Evolutionary conservation across 257 asterid genomes (phyloP).

Genomic region (Forsythia viridissima): DNA sequence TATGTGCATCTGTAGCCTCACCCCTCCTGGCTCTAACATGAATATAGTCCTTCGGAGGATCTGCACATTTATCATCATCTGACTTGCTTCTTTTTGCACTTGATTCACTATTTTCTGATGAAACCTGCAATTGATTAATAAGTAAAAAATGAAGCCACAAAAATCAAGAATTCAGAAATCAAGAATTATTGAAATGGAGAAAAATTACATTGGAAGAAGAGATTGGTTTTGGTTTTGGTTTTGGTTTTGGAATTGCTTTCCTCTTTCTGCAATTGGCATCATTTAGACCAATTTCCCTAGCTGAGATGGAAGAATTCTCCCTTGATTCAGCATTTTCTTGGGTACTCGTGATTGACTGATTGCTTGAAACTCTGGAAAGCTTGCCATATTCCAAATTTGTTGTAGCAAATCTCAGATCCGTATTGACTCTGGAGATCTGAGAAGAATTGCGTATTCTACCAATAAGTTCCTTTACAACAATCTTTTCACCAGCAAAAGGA

Average conservation of each 20-base stretch:
- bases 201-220: constrained; percentile 46
- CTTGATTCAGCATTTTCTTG: constrained; percentile 56
- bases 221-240: constrained; percentile 53
- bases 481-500: constrained; percentile 53
- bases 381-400: constrained; percentile 44
- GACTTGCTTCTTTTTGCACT: constrained; percentile 62
- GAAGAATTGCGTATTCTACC: constrained; percentile 72
- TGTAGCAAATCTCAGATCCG: constrained; percentile 62
- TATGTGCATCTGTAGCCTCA: constrained; percentile 93
- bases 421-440: constrained; percentile 38
- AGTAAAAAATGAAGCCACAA: neutral
- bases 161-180: neutral
- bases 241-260: constrained; percentile 50
- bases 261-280: constrained; percentile 67
- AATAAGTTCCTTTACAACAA: constrained; percentile 66
- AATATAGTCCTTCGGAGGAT: constrained; percentile 80
- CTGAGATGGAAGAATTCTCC: constrained; percentile 68
- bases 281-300: constrained; percentile 30
- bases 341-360: constrained; percentile 33
- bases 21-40: constrained; percentile 98
- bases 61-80: constrained; percentile 33
- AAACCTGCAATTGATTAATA: constrained; percentile 39
- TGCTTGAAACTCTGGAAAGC: constrained; percentile 28
- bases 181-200: neutral
- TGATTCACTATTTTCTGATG: constrained; percentile 54